Base-by-base conservation (phyloP, 2,329 filamentous ascomycete species). In the Fusarium mundagurra region DNA sequence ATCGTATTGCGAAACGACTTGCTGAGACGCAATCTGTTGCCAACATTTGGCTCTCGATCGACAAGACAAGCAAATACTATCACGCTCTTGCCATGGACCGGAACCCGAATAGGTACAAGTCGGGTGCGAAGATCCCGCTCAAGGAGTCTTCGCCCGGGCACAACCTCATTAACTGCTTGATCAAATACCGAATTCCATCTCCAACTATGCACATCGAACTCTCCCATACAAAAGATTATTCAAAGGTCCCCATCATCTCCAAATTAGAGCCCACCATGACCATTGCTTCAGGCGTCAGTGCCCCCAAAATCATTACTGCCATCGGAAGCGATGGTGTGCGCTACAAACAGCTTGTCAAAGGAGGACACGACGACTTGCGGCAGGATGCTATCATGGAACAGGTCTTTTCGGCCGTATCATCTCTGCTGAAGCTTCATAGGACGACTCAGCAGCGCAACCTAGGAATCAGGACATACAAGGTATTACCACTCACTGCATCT, bases 381-480 rank as follows among this genome's bases (percentile, higher is more conserved):
- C 96, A 99, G 84, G 96, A 99, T 79, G 94, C 96, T 50, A 99
- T 91, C 86, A 99, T 99, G 97, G 97, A 99, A 83, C 96, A 99
- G 83, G 96, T 99, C 3, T 99, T 99, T 81, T 94, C 95, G 67
- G 95, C 97, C 83, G 96, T 98, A 29, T 98, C 95, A 66, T 93
- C 94, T 59, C 89, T 99, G 29, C 86, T 99, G 33, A 93, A 94
- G 80, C 92, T 94, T 55, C 95, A 98, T 81, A 92, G 94, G 63
- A 89, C 92, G 18, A 98, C 96, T 6, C 92, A 95, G 44, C 95
- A 98, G 80, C 92, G 96, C 11, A 94, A 94, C 73, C 87, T 99
- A 17, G 94, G 93, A 14, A 97, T 99, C 79, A 89, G 97, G 66
- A 98, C 96, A 1, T 99, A 99, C 88, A 98, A 98, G 83, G 96